Evolutionary conservation across 2,329 filamentous ascomycete genomes (phyloP).

Genomic region (Fusarium scirpi): DNA sequence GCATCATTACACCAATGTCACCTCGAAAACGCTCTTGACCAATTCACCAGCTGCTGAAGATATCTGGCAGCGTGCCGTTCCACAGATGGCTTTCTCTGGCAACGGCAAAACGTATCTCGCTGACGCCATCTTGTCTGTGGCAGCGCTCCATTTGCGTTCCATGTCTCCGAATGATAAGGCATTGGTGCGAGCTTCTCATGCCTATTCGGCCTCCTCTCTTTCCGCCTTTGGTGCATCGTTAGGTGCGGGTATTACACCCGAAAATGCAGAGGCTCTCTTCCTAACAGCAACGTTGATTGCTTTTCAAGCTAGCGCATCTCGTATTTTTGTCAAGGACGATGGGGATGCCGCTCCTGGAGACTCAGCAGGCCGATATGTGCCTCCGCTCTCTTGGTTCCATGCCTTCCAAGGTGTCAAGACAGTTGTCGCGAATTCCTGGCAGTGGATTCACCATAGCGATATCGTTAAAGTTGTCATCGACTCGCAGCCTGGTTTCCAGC

Average conservation of each 20-base stretch:
- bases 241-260: conserved; percentile 66
- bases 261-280: conserved; percentile 73
- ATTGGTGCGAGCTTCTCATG: conserved; percentile 71
- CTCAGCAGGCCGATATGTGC: conserved; percentile 60
- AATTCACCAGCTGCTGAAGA: conserved; percentile 63
- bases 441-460: conserved; percentile 69
- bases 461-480: conserved; percentile 72
- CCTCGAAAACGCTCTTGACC: conserved; percentile 69
- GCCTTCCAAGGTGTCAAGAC: conserved; percentile 76
- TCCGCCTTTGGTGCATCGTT: conserved; percentile 70
- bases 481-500: conserved; percentile 70
- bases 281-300: conserved; percentile 73
- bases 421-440: conserved; percentile 73
- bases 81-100: conserved; percentile 70
- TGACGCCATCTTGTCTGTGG: conserved; percentile 73
- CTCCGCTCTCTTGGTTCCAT: conserved; percentile 75
- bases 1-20: conserved; percentile 73
- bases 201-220: conserved; percentile 73
- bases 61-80: conserved; percentile 71
- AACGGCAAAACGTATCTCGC: conserved; percentile 69
- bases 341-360: conserved; percentile 54
- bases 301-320: conserved; percentile 73
- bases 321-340: conserved; percentile 72
- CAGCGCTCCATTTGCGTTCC: conserved; percentile 71
- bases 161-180: conserved; percentile 68